Evolutionary conservation across 495 filamentous ascomycete species (phyloP).

Genomic region (Talaromyces thailandensis): DNA sequence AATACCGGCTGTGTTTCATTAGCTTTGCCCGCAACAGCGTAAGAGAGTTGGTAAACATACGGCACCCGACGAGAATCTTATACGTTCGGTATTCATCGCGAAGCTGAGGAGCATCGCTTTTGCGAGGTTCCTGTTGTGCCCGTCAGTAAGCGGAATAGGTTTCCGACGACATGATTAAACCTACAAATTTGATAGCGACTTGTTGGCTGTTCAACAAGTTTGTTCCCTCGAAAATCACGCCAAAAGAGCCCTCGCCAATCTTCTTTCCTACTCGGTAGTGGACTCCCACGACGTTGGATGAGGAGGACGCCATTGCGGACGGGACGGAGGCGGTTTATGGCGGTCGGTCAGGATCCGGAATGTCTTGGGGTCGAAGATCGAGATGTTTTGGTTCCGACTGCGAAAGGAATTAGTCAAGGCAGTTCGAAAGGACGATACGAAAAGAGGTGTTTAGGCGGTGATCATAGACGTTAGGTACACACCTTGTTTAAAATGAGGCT

Average conservation of each 20-base stretch:
- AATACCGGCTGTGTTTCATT: conserved; percentile 65
- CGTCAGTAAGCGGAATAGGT: neutral
- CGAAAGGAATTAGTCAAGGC: neutral
- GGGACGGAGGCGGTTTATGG: neutral
- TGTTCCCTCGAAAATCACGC: conserved; percentile 97
- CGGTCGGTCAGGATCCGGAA: neutral
- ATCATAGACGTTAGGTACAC: neutral
- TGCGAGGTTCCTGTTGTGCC: conserved; percentile 76
- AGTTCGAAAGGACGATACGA: neutral
- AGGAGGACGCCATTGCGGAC: conserved; percentile 73
- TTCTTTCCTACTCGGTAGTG: conserved; percentile 99
- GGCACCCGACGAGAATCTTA: conserved; percentile 98
- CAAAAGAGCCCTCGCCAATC: conserved; percentile 97
- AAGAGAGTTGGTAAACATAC: conserved; percentile 53
- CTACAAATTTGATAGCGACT: conserved; percentile 98
- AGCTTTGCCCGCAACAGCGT: conserved; percentile 10
- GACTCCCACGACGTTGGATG: conserved; percentile 96
- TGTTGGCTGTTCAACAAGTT: conserved; percentile 99
- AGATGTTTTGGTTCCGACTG: neutral
- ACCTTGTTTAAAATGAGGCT: neutral
- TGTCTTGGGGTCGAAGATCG: neutral
- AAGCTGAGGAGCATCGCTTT: conserved; percentile 96
- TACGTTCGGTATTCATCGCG: conserved; percentile 99
- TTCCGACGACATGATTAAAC: conserved; percentile 27
- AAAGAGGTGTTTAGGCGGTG: neutral